Conservation (phyloP, 2,329 filamentous ascomycete species). For the Alternaria atra region DNA sequence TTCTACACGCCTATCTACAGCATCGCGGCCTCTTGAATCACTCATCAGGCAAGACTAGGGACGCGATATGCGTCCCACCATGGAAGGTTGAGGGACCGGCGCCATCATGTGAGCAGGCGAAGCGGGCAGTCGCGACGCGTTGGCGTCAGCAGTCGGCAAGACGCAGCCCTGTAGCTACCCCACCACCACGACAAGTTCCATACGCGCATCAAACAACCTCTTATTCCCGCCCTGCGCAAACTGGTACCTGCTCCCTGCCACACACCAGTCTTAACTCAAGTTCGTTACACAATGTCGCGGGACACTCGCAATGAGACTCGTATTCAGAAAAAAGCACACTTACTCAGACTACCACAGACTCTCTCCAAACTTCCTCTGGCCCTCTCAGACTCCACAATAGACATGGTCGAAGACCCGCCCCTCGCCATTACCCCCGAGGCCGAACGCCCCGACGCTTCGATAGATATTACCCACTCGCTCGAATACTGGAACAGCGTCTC, state of each 20-base stretch:
- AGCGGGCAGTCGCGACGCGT: constrained; percentile 17
- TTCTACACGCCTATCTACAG: constrained; percentile 19
- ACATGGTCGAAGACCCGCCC: constrained; percentile 40
- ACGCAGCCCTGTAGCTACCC: constrained; percentile 19
- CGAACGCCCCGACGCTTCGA: constrained; percentile 53
- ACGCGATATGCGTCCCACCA: neutral
- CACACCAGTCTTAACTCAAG: neutral
- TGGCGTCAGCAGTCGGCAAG: constrained; percentile 1
- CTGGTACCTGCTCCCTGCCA: neutral
- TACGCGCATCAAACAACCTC: neutral
- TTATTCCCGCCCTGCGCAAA: neutral
- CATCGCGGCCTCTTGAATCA: neutral
- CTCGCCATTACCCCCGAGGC: constrained; percentile 24
- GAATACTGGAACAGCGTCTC: constrained; percentile 63
- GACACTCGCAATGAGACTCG: neutral
- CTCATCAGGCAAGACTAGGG: neutral
- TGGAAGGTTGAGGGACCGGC: neutral
- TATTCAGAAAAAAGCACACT: neutral
- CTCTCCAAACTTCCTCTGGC: neutral
- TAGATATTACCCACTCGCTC: constrained; percentile 55
- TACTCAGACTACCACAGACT: constrained; percentile 10
- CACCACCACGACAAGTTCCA: constrained; percentile 17
- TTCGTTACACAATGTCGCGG: neutral
- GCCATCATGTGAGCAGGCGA: constrained; percentile 6
- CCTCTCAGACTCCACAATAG: constrained; percentile 25